Evolutionary conservation across 2,329 filamentous ascomycete genomes (phyloP), one percentile per base, ranked within the genome.

Genomic region (Colletotrichum spinosum): DNA sequence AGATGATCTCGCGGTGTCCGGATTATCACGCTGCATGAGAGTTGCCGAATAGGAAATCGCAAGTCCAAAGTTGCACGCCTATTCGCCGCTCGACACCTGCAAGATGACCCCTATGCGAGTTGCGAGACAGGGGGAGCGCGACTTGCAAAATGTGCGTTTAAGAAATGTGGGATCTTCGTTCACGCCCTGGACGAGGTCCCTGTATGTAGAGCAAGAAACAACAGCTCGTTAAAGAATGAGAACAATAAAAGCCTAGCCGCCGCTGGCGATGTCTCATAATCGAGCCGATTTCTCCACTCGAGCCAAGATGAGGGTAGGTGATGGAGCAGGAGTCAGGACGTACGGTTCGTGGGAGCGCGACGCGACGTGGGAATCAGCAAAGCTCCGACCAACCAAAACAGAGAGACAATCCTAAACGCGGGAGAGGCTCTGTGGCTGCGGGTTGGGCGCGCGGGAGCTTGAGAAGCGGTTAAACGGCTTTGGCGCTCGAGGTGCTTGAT

Each of bases 21-120:
- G n/a, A 46, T 8, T 15, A n/a, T 46, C n/a, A 25, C n/a, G 13
- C 41, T 25, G 25, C 25, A 25, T 25, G 35, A 48, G 25, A 33
- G n/a, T 38, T 38, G 65, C 61, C 70, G 68, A 73, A 73, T 73
- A 49, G 62, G 46, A 71, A 61, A 52, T 33, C 55, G 61, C 60
- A 71, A 65, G 59, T 41, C 33, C 34, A 55, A 48, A 33, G 67
- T 35, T 9, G 34, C 13, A 15, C 48, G 53, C 60, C 69, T 52
- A 73, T 73, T 73, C 69, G 72, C 63, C 46, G n/a, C 35, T 50
- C 61, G 52, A 60, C 15, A 39, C 15, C 44, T 54, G 58, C 49
- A 51, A 53, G 62, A 25, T 54, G 50, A 42, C 51, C 53, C 48
- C 25, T 54, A 7, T 33, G 51, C 57, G 57, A 46, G 59, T 58